phyloP scores from a whole-genome alignment of 2,329 filamentous ascomycete genomes.

The Neonectria ditissima region DNA sequence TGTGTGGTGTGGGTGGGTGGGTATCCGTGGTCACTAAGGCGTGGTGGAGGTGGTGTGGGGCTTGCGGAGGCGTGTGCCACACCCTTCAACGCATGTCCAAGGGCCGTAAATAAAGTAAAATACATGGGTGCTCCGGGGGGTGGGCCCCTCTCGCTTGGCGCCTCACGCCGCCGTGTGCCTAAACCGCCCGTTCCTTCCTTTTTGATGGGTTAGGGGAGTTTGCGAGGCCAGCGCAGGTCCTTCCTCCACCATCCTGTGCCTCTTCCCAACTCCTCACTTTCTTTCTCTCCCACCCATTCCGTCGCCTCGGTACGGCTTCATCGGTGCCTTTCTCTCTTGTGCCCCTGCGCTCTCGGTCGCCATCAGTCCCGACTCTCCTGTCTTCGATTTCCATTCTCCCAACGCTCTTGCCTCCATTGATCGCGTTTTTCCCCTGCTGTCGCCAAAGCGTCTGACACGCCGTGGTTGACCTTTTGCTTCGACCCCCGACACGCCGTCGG shows the following conservation, averaged over 20 bases:
- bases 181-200: constrained; percentile 53
- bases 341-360: constrained; percentile 32
- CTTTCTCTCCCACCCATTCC: constrained; percentile 51
- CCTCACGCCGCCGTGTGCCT: constrained; percentile 45
- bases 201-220: constrained; percentile 60
- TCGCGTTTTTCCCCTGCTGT: constrained; percentile 23
- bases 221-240: constrained; percentile 53
- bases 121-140: constrained; percentile 43
- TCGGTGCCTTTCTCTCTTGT: constrained; percentile 39
- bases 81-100: constrained; percentile 22
- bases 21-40: constrained; percentile 16
- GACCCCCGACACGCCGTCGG: constrained; percentile 22
- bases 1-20: constrained; percentile 28
- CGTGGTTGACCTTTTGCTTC: constrained; percentile 28
- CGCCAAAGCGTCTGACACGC: constrained; percentile 29
- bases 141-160: constrained; percentile 42
- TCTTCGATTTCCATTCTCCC: constrained; percentile 26
- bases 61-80: constrained; percentile 18
- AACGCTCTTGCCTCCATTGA: constrained; percentile 29
- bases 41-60: constrained; percentile 16
- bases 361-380: constrained; percentile 24
- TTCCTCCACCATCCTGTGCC: constrained; percentile 55
- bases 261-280: constrained; percentile 55
- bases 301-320: constrained; percentile 48
- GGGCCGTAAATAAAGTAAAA: constrained; percentile 40